phyloP scores from a whole-genome alignment of 331 rosid genomes.

The Quercus tomentella region DNA sequence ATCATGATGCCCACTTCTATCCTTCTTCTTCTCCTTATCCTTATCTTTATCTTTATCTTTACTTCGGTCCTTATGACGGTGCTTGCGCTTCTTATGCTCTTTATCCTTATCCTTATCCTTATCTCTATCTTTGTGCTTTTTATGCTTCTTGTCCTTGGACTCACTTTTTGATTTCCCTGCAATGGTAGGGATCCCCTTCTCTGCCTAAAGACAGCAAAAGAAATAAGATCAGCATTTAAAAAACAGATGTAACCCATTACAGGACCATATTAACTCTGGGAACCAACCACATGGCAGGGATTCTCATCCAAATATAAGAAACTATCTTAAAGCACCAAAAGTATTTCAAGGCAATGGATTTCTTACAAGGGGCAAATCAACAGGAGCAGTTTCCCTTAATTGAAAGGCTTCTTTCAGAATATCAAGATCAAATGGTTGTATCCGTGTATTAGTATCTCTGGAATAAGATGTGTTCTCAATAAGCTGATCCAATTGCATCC shows the following conservation, averaged over 20 bases:
- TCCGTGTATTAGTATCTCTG: slow-evolving; percentile 69
- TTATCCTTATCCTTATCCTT: slow-evolving; percentile 88
- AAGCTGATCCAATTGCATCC: slow-evolving; percentile 97
- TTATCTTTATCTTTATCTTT: slow-evolving; percentile 90
- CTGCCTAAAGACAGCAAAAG: slow-evolving; percentile 47
- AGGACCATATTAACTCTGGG: not conserved
- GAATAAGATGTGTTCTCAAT: slow-evolving; percentile 60
- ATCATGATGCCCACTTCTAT: slow-evolving; percentile 81
- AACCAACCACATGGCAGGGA: not conserved
- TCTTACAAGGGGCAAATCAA: slow-evolving; percentile 85
- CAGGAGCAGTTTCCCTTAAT: slow-evolving; percentile 68
- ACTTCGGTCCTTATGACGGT: slow-evolving; percentile 78
- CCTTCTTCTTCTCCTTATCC: slow-evolving; percentile 94
- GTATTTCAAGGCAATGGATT: slow-evolving; percentile 9
- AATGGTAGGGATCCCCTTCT: slow-evolving; percentile 83
- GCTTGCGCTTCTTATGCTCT: slow-evolving; percentile 95
- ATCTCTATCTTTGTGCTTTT: slow-evolving; percentile 75
- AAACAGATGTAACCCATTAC: not conserved
- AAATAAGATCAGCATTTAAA: not conserved
- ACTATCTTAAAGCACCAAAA: not conserved
- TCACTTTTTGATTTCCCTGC: slow-evolving; percentile 76
- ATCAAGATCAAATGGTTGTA: slow-evolving; percentile 83
- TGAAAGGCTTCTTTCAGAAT: slow-evolving; percentile 86
- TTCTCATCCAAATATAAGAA: slow-evolving; percentile 9
- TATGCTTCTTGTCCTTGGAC: slow-evolving; percentile 90